Percentiles rank a stretch among this genome's conserved stretches.
These are phyloP conservation scores for Leishmania major DNA, from an alignment of 208 protist species.

Conservation along the genomic window DNA sequence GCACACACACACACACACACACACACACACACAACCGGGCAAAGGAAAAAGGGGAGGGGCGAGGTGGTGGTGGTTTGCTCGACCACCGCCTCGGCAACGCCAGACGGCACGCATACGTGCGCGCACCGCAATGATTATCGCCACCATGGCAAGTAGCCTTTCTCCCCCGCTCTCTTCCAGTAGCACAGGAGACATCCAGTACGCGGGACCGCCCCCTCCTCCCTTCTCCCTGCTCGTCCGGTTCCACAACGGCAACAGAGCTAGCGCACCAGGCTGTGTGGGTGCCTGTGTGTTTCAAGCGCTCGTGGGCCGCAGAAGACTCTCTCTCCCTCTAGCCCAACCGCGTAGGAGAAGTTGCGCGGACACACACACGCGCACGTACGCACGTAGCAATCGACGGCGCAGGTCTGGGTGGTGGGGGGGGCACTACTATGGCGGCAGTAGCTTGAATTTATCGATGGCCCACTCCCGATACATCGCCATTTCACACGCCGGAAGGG, in stretches of 20 bases:
- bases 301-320: background rate
- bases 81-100: too few species aligned
- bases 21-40: too few species aligned
- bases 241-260: background rate
- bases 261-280: background rate
- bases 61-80: too few species aligned
- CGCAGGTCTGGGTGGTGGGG: background rate
- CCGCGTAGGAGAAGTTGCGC: background rate
- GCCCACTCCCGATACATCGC: slow-evolving; percentile 36
- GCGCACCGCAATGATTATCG: background rate
- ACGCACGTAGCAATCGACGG: background rate
- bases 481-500: slow-evolving; percentile 18
- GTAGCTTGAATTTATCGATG: slow-evolving; percentile 1
- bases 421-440: background rate
- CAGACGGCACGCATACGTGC: too few species aligned
- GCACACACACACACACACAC: too few species aligned
- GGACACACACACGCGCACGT: background rate
- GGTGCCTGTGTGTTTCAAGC: background rate
- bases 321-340: background rate
- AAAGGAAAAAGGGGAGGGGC: too few species aligned
- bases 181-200: background rate
- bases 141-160: background rate
- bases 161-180: background rate
- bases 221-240: background rate
- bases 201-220: background rate